phyloP scores from a whole-genome alignment of 2,329 filamentous ascomycete genomes.

The Ciborinia camelliae region DNA sequence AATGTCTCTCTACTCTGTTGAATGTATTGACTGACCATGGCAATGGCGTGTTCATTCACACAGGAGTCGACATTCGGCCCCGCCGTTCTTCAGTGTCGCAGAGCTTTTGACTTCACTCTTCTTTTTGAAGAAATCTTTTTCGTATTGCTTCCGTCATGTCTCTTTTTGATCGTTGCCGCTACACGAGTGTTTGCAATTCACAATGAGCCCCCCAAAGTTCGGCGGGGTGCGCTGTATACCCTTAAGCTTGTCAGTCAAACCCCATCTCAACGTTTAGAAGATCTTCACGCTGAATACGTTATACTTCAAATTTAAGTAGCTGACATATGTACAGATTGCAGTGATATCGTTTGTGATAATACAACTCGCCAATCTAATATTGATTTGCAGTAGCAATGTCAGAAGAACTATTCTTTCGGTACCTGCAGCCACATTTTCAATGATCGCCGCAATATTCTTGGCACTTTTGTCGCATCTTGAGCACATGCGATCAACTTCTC shows the following conservation, averaged over 20 bases:
- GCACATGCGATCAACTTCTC: conserved; percentile 27
- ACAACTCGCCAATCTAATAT: background rate
- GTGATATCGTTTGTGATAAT: background rate
- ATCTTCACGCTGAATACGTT: background rate
- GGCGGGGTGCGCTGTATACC: background rate
- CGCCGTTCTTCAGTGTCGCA: background rate
- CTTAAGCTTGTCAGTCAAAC: background rate
- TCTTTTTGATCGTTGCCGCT: conserved; percentile 19
- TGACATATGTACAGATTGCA: background rate
- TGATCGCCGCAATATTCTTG: conserved; percentile 24
- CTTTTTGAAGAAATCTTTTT: conserved; percentile 28
- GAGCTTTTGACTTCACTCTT: conserved; percentile 31
- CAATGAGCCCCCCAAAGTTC: background rate
- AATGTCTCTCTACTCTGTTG: background rate
- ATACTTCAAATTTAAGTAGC: background rate
- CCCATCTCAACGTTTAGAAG: background rate
- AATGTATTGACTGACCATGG: background rate
- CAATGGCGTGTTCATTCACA: background rate
- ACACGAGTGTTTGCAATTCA: background rate
- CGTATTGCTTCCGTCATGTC: conserved; percentile 24
- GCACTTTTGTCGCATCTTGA: conserved; percentile 27
- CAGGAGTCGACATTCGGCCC: background rate
- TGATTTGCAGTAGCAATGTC: background rate
- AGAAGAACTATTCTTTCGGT: background rate
- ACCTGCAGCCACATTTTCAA: conserved; percentile 21